Percentiles rank a stretch among this genome's conserved stretches.
phyloP scores from a whole-genome alignment of 2,329 filamentous ascomycete species.

The Colletotrichum coccodes region DNA sequence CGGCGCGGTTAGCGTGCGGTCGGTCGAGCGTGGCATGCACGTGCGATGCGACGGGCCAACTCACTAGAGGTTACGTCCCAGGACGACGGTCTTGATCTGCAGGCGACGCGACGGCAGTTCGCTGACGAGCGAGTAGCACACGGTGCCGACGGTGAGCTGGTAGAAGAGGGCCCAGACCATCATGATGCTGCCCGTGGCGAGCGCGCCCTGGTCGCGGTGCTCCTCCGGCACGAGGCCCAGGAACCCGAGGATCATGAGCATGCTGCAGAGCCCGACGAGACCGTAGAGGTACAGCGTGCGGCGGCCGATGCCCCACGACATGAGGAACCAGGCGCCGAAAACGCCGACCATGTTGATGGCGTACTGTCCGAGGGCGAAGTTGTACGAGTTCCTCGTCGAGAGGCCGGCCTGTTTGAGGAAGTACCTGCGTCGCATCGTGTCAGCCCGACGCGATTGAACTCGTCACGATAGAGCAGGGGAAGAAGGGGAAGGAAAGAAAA shows the following conservation, averaged over 20 bases:
- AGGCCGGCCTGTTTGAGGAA: slow-evolving; percentile 71
- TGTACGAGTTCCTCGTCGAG: slow-evolving; percentile 60
- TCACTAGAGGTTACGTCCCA: slow-evolving; percentile 81
- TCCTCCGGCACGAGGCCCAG: slow-evolving; percentile 75
- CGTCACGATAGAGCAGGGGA: slow-evolving; percentile 36
- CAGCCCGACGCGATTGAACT: neutral
- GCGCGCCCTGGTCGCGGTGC: slow-evolving; percentile 68
- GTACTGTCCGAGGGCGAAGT: slow-evolving; percentile 72
- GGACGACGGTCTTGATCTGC: slow-evolving; percentile 90
- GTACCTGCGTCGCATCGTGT: slow-evolving; percentile 48
- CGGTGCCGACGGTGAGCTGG: slow-evolving; percentile 87
- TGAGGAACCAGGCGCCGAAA: slow-evolving; percentile 83
- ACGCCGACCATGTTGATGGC: slow-evolving; percentile 83
- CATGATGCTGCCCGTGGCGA: slow-evolving; percentile 89
- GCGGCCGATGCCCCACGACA: slow-evolving; percentile 79
- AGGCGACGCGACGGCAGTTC: slow-evolving; percentile 85
- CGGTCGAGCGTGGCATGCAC: too few species aligned
- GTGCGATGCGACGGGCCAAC: slow-evolving; percentile 36
- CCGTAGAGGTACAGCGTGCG: slow-evolving; percentile 81
- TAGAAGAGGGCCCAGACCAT: slow-evolving; percentile 84
- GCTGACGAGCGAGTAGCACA: slow-evolving; percentile 88
- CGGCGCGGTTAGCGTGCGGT: slow-evolving; percentile 14
- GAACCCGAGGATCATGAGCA: slow-evolving; percentile 88
- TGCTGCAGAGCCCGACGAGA: slow-evolving; percentile 75
- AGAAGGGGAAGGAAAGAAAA: too few species aligned